Evolutionary conservation across 768 basidiomycete species (phyloP), one percentile per base, ranked within the genome.

Genomic region (Suillus americanus): DNA sequence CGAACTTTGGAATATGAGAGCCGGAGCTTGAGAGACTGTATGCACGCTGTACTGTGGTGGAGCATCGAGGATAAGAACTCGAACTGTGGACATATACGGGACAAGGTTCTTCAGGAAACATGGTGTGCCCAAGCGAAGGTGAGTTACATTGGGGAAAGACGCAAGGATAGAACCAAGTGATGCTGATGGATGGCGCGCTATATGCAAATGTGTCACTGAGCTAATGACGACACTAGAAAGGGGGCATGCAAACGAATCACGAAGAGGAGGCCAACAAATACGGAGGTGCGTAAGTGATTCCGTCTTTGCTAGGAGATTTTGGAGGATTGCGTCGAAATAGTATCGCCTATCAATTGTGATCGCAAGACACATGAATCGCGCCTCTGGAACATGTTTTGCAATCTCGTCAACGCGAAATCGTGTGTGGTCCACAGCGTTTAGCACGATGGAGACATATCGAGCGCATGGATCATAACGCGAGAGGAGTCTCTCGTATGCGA

Each of bases 61-160:
- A 3, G 63, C 57, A n/a, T 61, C 63, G 46, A 64, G 63, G 45
- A 61, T 38, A n/a, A 64, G 60, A 61, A 62, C 10, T 37, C 38
- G 45, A n/a, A 62, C 51, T 37, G 60, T 25, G 25, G 37, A 28
- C 61, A 62, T 62, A 30, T 61, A 40, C 28, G 60, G 57, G 16
- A 64, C 60, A 13, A 64, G 60, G 16, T 62, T 50, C 25, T 61
- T 64, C 40, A 64, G 63, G 25, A 64, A 64, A 50, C 63, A 64
- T 25, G 63, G 63, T 25, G 45, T 64, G 37, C 60, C 60, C 63
- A 61, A 30, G 2, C 45, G 63, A 38, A 64, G 46, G 37, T 61
- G 59, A 40, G 62, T 63, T 3, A 61, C 60, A n/a, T 33, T 61
- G 16, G 59, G 62, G 23, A 63, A 63, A 35, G 43, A 60, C n/a